phyloP scores from a whole-genome alignment of 345 rosid species.

The Boechera divaricarpa region DNA sequence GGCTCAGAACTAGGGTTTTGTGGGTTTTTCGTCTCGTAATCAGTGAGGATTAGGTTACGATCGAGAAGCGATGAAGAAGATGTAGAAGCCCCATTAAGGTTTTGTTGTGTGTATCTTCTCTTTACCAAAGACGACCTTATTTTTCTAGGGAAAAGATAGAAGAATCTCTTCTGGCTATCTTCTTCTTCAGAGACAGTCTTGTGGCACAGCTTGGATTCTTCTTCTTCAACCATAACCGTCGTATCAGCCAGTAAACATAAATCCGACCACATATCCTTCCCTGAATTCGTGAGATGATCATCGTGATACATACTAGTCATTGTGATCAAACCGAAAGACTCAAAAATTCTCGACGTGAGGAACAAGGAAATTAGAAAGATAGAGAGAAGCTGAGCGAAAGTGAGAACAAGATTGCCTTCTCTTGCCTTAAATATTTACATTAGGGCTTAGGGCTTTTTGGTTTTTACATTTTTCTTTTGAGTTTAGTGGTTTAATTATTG shows the following conservation, averaged over 20 bases:
- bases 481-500: constrained; percentile 3
- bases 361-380: background rate
- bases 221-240: background rate
- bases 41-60: no score
- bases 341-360: background rate
- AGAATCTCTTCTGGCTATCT: background rate
- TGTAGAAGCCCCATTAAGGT: background rate
- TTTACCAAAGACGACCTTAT: background rate
- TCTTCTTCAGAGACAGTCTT: background rate
- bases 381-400: background rate
- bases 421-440: background rate
- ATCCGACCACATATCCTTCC: background rate
- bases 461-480: background rate
- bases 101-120: background rate
- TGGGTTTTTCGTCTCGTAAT: background rate
- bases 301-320: background rate
- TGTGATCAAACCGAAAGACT: background rate
- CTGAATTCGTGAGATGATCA: background rate
- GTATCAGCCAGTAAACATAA: background rate
- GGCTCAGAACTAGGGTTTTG: background rate
- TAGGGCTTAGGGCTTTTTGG: background rate
- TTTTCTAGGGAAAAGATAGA: background rate
- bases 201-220: background rate
- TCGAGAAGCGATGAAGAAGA: background rate
- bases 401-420: background rate